Percentiles rank a stretch among this genome's conserved stretches.
Evolutionary conservation across 352 stramenopile genomes (phyloP).

Genomic region (Phytophthora fragariae): DNA sequence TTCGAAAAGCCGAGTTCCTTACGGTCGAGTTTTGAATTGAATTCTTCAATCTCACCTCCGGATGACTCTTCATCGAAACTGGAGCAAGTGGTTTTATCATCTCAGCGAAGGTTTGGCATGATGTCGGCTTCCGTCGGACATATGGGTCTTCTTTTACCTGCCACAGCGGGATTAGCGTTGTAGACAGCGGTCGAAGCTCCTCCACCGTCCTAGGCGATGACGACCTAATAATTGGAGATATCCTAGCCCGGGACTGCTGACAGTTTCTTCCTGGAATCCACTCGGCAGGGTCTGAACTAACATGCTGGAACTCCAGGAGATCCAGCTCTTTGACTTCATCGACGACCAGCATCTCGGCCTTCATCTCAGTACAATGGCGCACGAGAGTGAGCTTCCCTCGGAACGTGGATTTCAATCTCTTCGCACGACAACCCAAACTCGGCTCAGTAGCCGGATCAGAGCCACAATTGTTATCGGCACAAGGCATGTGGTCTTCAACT

Average conservation of each 20-base stretch:
- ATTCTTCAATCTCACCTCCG: slow-evolving; percentile 18
- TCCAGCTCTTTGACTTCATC: slow-evolving; percentile 41
- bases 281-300: neutral
- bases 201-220: slow-evolving; percentile 8
- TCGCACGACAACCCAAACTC: slow-evolving; percentile 18
- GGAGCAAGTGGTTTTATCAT: neutral
- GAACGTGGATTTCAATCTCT: neutral
- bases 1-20: slow-evolving; percentile 1
- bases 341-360: slow-evolving; percentile 13
- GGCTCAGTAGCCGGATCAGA: slow-evolving; percentile 20
- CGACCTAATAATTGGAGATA: slow-evolving; percentile 2
- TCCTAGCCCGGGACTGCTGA: slow-evolving; percentile 7
- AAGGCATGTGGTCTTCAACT: neutral
- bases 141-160: slow-evolving; percentile 10
- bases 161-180: slow-evolving; percentile 16
- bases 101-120: neutral
- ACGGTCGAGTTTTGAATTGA: slow-evolving; percentile 3
- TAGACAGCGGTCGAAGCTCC: slow-evolving; percentile 22
- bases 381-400: slow-evolving; percentile 32
- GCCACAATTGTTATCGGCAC: slow-evolving; percentile 30
- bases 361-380: slow-evolving; percentile 27
- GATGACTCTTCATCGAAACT: neutral
- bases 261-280: slow-evolving; percentile 9
- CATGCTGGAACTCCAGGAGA: slow-evolving; percentile 43
- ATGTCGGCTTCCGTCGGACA: neutral